These are phyloP conservation scores for Pochonia chlamydosporia DNA, from an alignment of 2,329 filamentous ascomycete species.

Conservation along the genomic window DNA sequence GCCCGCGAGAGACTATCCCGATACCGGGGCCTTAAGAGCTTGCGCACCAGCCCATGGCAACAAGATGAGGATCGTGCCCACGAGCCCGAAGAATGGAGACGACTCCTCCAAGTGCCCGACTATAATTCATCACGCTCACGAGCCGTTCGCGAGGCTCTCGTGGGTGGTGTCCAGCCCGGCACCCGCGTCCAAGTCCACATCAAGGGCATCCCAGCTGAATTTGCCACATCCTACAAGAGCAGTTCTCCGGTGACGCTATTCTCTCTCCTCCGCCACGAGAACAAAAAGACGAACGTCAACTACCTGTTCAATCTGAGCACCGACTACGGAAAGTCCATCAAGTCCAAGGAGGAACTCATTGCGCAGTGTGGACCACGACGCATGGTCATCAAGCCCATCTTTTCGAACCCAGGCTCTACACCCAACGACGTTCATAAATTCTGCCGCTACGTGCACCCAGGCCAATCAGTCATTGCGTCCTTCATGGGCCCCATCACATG, in stretches of 20 bases:
- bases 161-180: conserved; percentile 81
- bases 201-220: conserved; percentile 38
- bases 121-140: conserved; percentile 79
- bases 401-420: conserved; percentile 82
- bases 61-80: conserved; percentile 79
- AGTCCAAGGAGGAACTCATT: conserved; percentile 87
- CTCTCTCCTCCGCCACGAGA: conserved; percentile 86
- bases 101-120: conserved; percentile 81
- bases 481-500: conserved; percentile 89
- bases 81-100: conserved; percentile 84
- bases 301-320: conserved; percentile 82
- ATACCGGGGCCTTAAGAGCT: conserved; percentile 87
- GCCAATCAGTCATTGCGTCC: conserved; percentile 79
- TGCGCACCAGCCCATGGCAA: conserved; percentile 84
- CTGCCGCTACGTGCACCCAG: conserved; percentile 84
- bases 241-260: conserved; percentile 64
- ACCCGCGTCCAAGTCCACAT: conserved; percentile 79
- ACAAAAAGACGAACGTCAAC: conserved; percentile 88
- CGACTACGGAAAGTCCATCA: conserved; percentile 69
- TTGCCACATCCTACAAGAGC: conserved; percentile 43
- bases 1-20: conserved; percentile 79
- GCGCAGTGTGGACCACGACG: conserved; percentile 86
- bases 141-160: conserved; percentile 72
- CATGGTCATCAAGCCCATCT: conserved; percentile 82
- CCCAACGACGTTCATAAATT: conserved; percentile 98